Evolutionary conservation across 1,284 basidiomycete species (phyloP), one percentile per base, ranked within the genome.

Genomic region (Ceratobasidium sp.): DNA sequence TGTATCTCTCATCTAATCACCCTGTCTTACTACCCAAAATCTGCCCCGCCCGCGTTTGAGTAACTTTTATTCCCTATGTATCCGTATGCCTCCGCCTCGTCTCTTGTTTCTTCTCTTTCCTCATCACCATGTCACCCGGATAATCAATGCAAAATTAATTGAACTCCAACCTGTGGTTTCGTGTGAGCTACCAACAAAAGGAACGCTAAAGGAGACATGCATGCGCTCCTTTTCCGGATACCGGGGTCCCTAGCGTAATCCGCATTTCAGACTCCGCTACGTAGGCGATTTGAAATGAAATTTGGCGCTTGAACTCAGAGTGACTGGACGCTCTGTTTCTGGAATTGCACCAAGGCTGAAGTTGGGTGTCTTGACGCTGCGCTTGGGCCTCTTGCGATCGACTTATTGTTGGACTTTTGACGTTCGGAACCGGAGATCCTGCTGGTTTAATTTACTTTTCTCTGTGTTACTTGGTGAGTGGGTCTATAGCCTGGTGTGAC

Each of bases 31-130:
- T 18, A 44, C 30, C 54, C 28, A 57, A 57, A 57, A 57, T 35
- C 26, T 66, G 32, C 63, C 13, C n/a, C n/a, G 18, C 9, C 63
- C 49, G 61, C 54, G 63, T 66, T 66, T 26, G 14, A 54, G 13
- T 66, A 66, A 66, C n/a, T 66, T 66, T 66, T 66, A 66, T 66
- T 58, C 54, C 47, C 63, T 66, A 66, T 66, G 63, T 66, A 66
- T 66, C 32, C 23, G 49, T 66, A 66, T 61, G 47, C 49, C 46
- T 23, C 43, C 5, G 44, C 30, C 41, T 46, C 49, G 38, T 50
- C 18, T 32, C 44, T 21, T 14, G n/a, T n/a, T 23, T 18, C 49
- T 52, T 8, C 49, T 52, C 26, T 23, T 14, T 8, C 21, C 23
- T 14, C 49, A 14, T 13, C 8, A 52, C 49, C 21, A 14, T 57